Conservation (phyloP, 1,284 basidiomycete genomes). For the Irpex sp. region DNA sequence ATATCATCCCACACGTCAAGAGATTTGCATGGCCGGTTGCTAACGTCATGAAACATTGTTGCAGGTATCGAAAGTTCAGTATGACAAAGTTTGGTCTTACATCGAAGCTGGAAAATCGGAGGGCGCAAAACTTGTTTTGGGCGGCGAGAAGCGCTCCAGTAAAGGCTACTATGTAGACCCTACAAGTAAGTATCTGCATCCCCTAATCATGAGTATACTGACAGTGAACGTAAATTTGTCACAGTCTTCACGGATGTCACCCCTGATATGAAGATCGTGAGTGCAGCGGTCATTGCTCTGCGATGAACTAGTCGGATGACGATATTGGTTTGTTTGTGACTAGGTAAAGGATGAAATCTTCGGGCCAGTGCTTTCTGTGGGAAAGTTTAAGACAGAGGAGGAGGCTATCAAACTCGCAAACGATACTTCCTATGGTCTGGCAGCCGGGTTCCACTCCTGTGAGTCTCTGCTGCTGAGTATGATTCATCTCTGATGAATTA, state of each 20-base stretch:
- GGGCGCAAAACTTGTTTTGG: constrained; percentile 78
- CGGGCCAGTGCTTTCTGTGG: constrained; percentile 78
- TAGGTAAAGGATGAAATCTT: constrained; percentile 86
- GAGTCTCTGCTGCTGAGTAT: constrained; percentile 21
- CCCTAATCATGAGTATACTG: background rate
- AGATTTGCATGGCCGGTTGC: background rate
- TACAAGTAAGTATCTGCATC: constrained; percentile 50
- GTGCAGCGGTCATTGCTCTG: constrained; percentile 19
- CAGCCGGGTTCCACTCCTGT: constrained; percentile 88
- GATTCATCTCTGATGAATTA: constrained; percentile 5
- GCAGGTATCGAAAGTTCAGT: constrained; percentile 81
- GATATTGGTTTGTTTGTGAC: constrained; percentile 2
- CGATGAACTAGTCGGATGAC: background rate
- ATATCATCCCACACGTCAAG: too few relatives aligned
- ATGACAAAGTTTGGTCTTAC: constrained; percentile 86
- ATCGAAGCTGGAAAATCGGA: constrained; percentile 85
- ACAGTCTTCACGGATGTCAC: constrained; percentile 73
- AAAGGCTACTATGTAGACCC: constrained; percentile 78
- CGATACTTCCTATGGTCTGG: constrained; percentile 83
- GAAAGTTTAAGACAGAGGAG: constrained; percentile 76
- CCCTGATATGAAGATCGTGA: constrained; percentile 76
- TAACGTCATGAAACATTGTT: background rate
- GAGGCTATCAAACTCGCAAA: constrained; percentile 81
- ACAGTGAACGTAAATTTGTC: background rate
- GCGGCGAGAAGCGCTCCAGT: constrained; percentile 69